Evolutionary conservation across 2,329 filamentous ascomycete genomes (phyloP).

Genomic region (Albifimbria verrucaria): DNA sequence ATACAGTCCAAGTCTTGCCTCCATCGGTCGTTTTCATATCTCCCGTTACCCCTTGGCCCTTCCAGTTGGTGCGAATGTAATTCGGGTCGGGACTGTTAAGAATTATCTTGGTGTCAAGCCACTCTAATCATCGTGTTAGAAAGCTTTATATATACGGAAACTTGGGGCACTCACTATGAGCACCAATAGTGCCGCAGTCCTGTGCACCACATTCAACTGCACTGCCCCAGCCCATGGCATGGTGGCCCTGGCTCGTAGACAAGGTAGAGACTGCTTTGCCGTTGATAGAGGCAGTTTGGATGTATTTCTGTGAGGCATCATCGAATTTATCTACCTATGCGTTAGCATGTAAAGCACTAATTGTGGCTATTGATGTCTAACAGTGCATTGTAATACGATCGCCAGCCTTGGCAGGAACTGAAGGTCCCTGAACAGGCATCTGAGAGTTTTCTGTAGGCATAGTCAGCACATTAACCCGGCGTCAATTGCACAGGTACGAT

Average conservation of each 20-base stretch:
- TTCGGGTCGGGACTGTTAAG: constrained; percentile 12
- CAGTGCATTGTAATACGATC: constrained; percentile 18
- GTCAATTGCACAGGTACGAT: not conserved
- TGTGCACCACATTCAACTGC: constrained; percentile 65
- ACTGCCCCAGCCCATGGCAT: constrained; percentile 38
- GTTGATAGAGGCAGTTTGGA: constrained; percentile 16
- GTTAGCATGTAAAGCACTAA: not conserved
- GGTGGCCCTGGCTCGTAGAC: constrained; percentile 38
- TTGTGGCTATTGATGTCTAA: not conserved
- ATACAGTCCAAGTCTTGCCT: not conserved
- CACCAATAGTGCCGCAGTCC: constrained; percentile 59
- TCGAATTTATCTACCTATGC: constrained; percentile 12
- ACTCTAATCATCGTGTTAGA: constrained; percentile 7
- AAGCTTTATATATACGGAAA: not conserved
- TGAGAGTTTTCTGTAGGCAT: constrained; percentile 8
- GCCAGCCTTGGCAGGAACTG: constrained; percentile 10
- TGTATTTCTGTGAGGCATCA: constrained; percentile 11
- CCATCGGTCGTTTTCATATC: not conserved
- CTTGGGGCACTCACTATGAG: constrained; percentile 13
- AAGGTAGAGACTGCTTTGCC: constrained; percentile 33
- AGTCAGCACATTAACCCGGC: not conserved
- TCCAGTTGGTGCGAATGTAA: constrained; percentile 7
- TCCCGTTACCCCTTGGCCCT: not conserved
- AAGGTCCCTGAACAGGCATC: constrained; percentile 10
- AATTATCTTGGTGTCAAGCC: constrained; percentile 15